These are phyloP conservation scores for Colletotrichum simmondsii DNA, from an alignment of 2,329 filamentous ascomycete species.

Conservation along the genomic window DNA sequence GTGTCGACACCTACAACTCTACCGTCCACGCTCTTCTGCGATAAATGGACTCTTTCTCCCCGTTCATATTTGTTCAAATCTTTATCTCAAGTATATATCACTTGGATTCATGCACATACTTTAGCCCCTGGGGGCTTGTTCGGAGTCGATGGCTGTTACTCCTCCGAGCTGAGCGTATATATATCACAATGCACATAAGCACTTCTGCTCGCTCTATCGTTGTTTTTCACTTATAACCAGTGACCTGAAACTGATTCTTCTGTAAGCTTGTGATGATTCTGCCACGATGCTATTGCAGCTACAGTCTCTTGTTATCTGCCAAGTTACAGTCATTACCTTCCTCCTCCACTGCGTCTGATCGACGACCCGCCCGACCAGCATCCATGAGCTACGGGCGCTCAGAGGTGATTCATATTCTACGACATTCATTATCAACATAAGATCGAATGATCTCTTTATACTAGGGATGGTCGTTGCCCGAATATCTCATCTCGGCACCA, in stretches of 20 bases:
- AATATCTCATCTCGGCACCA: not conserved
- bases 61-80: not conserved
- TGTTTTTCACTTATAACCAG: not conserved
- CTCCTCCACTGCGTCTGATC: too few relatives aligned
- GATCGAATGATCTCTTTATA: too few relatives aligned
- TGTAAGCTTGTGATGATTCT: too few relatives aligned
- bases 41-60: not conserved
- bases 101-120: conserved; percentile 23
- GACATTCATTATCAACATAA: not conserved
- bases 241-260: too few relatives aligned
- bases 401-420: not conserved
- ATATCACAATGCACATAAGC: not conserved
- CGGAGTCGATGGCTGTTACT: not conserved
- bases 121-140: not conserved
- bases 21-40: conserved; percentile 32
- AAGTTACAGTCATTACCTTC: too few relatives aligned
- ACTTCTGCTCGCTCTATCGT: not conserved
- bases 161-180: not conserved
- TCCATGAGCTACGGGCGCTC: not conserved
- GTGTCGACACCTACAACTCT: conserved; percentile 38
- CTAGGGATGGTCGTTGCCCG: not conserved
- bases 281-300: too few relatives aligned
- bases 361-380: not conserved
- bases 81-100: not conserved
- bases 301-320: too few relatives aligned